Conservation (phyloP, 352 stramenopile genomes). For the Globisporangium nunn region DNA sequence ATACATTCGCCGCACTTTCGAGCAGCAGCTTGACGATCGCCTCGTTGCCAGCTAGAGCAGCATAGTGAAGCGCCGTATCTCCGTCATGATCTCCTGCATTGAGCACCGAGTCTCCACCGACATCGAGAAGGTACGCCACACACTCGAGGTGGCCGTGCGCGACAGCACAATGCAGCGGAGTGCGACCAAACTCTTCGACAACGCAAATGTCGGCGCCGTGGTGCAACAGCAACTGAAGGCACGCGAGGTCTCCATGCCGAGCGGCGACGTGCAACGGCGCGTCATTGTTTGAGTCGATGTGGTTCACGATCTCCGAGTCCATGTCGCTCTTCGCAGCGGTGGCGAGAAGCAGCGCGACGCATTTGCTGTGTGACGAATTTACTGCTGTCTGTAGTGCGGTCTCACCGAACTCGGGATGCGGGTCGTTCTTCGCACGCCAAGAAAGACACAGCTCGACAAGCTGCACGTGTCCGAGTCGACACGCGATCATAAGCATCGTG, state of each 20-base stretch:
- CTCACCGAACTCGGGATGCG: slow-evolving; percentile 79
- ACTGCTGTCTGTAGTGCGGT: slow-evolving; percentile 76
- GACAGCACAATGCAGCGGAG: slow-evolving; percentile 71
- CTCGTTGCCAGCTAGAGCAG: slow-evolving; percentile 49
- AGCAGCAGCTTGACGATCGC: slow-evolving; percentile 63
- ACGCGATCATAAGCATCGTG: slow-evolving; percentile 78
- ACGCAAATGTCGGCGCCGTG: slow-evolving; percentile 80
- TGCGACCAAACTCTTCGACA: slow-evolving; percentile 73
- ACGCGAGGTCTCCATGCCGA: slow-evolving; percentile 58
- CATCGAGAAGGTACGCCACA: slow-evolving; percentile 77
- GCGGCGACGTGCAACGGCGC: slow-evolving; percentile 75
- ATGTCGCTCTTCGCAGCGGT: slow-evolving; percentile 82
- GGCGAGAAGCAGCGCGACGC: slow-evolving; percentile 48
- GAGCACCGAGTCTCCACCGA: slow-evolving; percentile 71
- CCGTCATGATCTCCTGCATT: slow-evolving; percentile 72
- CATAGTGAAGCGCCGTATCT: slow-evolving; percentile 75
- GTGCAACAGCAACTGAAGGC: slow-evolving; percentile 64
- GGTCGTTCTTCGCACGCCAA: slow-evolving; percentile 79
- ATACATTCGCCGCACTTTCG: slow-evolving; percentile 69
- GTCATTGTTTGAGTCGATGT: slow-evolving; percentile 77
- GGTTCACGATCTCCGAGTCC: slow-evolving; percentile 83
- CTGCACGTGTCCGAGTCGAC: slow-evolving; percentile 42
- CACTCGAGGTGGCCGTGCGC: slow-evolving; percentile 55
- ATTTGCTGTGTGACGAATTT: slow-evolving; percentile 47
- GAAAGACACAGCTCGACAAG: slow-evolving; percentile 68